phyloP scores from a whole-genome alignment of 2,329 filamentous ascomycete genomes.

The Metarhizium rileyi region DNA sequence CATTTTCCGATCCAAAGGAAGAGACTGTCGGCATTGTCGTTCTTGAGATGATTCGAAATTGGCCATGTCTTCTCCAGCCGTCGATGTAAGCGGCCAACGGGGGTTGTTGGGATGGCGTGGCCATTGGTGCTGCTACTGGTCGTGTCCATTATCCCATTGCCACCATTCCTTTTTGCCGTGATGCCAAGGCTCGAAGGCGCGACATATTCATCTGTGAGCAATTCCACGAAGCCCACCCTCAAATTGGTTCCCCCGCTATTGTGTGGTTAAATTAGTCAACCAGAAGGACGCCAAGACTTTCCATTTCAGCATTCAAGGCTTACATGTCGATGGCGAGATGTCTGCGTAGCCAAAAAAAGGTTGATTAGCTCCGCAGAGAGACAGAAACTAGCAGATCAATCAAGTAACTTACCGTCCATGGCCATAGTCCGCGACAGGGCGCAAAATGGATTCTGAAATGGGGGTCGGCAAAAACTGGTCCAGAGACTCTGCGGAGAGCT shows the following conservation, averaged over 20 bases:
- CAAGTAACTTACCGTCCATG: conserved; percentile 38
- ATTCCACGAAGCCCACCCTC: conserved; percentile 57
- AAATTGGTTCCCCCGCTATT: conserved; percentile 62
- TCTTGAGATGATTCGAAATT: conserved; percentile 63
- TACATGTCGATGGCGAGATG: conserved; percentile 58
- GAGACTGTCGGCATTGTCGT: conserved; percentile 62
- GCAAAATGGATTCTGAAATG: conserved; percentile 48
- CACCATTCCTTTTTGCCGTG: neutral
- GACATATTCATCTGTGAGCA: conserved; percentile 30
- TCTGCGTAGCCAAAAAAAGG: conserved; percentile 22
- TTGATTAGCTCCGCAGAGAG: conserved; percentile 8
- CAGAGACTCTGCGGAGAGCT: conserved; percentile 40
- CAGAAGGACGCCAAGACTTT: conserved; percentile 18
- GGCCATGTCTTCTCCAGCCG: conserved; percentile 64
- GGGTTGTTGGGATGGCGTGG: neutral
- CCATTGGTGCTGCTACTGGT: conserved; percentile 5
- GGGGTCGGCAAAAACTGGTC: conserved; percentile 52
- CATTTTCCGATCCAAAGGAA: conserved; percentile 76
- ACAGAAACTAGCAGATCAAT: too few species aligned
- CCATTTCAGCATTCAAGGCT: conserved; percentile 17
- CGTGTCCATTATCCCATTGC: conserved; percentile 4
- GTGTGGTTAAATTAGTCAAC: conserved; percentile 6
- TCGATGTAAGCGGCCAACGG: conserved; percentile 36
- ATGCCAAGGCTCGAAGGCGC: neutral
- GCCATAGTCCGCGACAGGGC: conserved; percentile 32